Percentiles rank a stretch among this genome's conserved stretches.
Evolutionary conservation across 805 yeast genomes (phyloP).

Genomic region (Lachancea kluyveri): DNA sequence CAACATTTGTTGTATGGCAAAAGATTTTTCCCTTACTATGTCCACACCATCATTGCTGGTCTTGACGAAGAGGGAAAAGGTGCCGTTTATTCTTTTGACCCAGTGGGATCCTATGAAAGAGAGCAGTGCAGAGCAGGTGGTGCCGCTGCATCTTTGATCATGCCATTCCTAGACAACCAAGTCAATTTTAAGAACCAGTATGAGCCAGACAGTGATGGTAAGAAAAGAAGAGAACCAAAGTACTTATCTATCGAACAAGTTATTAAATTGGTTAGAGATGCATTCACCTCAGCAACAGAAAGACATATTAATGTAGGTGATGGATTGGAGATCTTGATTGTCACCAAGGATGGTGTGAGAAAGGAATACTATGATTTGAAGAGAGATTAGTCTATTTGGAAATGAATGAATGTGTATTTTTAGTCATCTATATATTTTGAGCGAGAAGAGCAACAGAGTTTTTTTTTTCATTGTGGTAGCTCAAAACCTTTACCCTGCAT

Average conservation of each 20-base stretch:
- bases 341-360: conserved; percentile 88
- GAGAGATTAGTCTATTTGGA: conserved; percentile 57
- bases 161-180: conserved; percentile 97
- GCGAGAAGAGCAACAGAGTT: too few relatives aligned
- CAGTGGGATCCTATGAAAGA: conserved; percentile 95
- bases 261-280: conserved; percentile 80
- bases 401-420: not conserved
- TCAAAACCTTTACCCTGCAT: conserved; percentile 72
- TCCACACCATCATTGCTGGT: conserved; percentile 91
- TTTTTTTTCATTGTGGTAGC: conserved; percentile 35
- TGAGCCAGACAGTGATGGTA: conserved; percentile 72
- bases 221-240: conserved; percentile 50
- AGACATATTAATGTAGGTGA: conserved; percentile 99
- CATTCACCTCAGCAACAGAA: conserved; percentile 94
- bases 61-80: conserved; percentile 84
- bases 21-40: conserved; percentile 95
- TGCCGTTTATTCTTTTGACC: conserved; percentile 92
- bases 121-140: conserved; percentile 98
- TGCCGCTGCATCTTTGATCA: conserved; percentile 89
- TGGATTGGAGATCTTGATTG: conserved; percentile 83
- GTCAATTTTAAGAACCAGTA: conserved; percentile 92
- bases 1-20: conserved; percentile 89
- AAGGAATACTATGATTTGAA: conserved; percentile 80
- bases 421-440: too few relatives aligned
- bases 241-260: conserved; percentile 80